Base-by-base conservation (phyloP, 441 rosid genomes). In the Bocquillonia castaneifolia region DNA sequence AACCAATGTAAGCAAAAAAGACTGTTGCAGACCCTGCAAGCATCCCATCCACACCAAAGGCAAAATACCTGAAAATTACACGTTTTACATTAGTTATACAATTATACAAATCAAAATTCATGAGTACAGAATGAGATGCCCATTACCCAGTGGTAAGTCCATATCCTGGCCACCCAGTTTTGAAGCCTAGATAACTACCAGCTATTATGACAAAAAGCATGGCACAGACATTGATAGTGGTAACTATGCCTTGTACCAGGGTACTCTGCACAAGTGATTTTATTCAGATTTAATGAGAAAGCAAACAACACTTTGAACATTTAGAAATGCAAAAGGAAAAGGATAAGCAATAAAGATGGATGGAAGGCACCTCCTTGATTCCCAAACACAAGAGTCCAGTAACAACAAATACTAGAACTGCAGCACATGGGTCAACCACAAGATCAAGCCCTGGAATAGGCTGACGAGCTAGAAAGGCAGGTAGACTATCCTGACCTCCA, bases 1-100 rank as follows among this genome's bases (percentile, higher is more conserved):
- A 94, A 70, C 99, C 99, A 58, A 94, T 92, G 75, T 78, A 94
- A 17, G 99, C 89, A 79, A 94, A 94, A 77, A 94, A 94, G 63
- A 94, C 97, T 0, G 96, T 92, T 51, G 97, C 99, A 80, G 99
- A 81, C 40, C 97, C 99, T 37, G 99, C 94, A 78, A 94, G 92
- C 93, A 91, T 87, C 54, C 97, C 99, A 74, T 94, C 91, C 47
- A 87, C 89, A 55, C 99, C 99, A 69, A 86, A 91, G 48, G 99
- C 87, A 55, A 94, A 91, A 68, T 84, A 88, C 75, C 97, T 93
- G 62, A 37, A 17, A 42, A 55, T 64, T 56, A 63, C 67, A 61
- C 14, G 29, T 36, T 53, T 50, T 36, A 66, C 51, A 56, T 73
- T 45, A 68, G 23, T 45, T 67, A 72, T 12, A 26, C 23, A 45